These are phyloP conservation scores for Rhexocercosporidium sp. DNA, from an alignment of 2,329 filamentous ascomycete genomes.

Conservation along the genomic window DNA sequence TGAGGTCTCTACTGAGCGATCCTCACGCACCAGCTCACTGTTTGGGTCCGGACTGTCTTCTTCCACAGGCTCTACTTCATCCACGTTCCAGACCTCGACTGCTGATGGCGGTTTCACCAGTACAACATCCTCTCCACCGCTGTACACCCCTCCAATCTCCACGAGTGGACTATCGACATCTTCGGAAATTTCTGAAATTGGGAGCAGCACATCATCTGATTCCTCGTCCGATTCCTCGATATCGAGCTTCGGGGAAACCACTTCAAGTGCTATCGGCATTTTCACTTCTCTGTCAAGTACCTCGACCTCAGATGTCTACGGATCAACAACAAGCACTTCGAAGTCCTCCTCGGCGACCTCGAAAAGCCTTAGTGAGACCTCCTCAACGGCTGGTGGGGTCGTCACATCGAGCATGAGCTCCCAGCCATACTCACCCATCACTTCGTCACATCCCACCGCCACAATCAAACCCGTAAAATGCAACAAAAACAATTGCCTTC, in stretches of 20 bases:
- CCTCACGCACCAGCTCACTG: not conserved
- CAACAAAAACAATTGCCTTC: constrained; percentile 36
- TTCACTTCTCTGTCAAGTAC: constrained; percentile 14
- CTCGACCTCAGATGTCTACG: not conserved
- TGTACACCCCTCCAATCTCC: constrained; percentile 15
- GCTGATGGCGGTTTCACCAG: constrained; percentile 16
- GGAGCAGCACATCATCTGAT: constrained; percentile 11
- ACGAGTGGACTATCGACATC: not conserved
- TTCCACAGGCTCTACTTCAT: constrained; percentile 1
- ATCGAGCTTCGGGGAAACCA: not conserved
- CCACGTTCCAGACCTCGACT: constrained; percentile 3
- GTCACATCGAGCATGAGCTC: not conserved
- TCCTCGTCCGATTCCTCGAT: not conserved
- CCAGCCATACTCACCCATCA: constrained; percentile 9
- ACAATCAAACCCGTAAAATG: constrained; percentile 26
- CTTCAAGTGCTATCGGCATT: constrained; percentile 18
- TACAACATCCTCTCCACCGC: constrained; percentile 12
- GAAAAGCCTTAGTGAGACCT: not conserved
- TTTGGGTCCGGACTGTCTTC: not conserved
- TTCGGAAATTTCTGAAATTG: not conserved
- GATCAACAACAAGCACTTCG: not conserved
- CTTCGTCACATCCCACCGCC: constrained; percentile 6
- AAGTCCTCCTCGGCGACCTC: constrained; percentile 5
- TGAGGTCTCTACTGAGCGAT: not conserved
- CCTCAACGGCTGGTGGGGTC: constrained; percentile 2